phyloP scores from a whole-genome alignment of 2,329 filamentous ascomycete genomes.

The Annulohypoxylon truncatum region DNA sequence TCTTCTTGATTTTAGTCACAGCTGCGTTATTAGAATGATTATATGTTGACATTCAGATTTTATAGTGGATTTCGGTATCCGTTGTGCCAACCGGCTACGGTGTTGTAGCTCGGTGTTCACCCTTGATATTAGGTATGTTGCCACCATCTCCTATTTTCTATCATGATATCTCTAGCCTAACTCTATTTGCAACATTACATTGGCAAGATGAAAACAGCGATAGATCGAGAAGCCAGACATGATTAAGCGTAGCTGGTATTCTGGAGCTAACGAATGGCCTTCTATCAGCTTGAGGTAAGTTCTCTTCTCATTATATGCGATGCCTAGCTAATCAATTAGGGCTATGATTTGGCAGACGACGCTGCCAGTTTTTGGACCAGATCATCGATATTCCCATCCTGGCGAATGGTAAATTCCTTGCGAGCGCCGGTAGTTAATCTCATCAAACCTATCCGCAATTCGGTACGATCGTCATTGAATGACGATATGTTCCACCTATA shows the following conservation, averaged over 20 bases:
- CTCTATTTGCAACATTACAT: neutral
- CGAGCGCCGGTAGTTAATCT: slow-evolving; percentile 1
- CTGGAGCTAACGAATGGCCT: neutral
- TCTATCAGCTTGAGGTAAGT: neutral
- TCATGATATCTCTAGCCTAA: neutral
- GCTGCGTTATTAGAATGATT: neutral
- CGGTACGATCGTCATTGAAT: slow-evolving; percentile 34
- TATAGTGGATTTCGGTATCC: neutral
- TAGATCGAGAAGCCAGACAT: neutral
- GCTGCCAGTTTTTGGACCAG: slow-evolving; percentile 1
- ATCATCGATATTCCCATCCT: slow-evolving; percentile 18
- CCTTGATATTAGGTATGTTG: neutral
- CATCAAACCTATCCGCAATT: slow-evolving; percentile 26
- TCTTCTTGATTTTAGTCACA: neutral
- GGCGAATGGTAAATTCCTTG: slow-evolving; percentile 21
- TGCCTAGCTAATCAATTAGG: neutral
- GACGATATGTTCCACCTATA: slow-evolving; percentile 27
- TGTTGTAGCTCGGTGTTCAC: neutral
- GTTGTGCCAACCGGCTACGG: neutral
- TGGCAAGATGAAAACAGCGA: neutral
- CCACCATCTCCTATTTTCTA: neutral
- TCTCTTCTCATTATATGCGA: neutral
- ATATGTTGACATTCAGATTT: neutral
- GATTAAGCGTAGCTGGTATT: neutral
- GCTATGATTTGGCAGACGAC: neutral